Percentiles rank a stretch among this genome's conserved stretches.
Evolutionary conservation across 1,139 yeast species (phyloP).

Genomic region (Waltiozyma sp.): DNA sequence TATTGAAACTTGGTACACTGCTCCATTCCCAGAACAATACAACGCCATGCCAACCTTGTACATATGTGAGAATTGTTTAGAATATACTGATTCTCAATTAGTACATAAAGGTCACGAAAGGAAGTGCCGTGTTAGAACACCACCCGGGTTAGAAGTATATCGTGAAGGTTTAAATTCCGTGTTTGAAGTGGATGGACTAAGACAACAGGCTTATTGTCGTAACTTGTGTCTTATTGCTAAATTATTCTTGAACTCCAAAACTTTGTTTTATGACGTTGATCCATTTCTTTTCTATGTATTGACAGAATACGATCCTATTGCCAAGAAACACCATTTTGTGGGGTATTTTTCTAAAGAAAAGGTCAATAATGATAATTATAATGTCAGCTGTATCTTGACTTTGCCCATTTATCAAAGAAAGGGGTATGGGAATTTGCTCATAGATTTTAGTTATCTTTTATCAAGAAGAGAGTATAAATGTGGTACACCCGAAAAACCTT

Average conservation of each 20-base stretch:
- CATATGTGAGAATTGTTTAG: constrained; percentile 78
- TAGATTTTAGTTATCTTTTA: constrained; percentile 79
- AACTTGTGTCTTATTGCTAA: constrained; percentile 84
- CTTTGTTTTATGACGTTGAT: constrained; percentile 88
- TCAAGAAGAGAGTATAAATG: constrained; percentile 62
- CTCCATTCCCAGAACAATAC: constrained; percentile 89
- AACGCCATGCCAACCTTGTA: constrained; percentile 51
- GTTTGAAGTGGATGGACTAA: constrained; percentile 90
- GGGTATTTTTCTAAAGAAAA: constrained; percentile 94
- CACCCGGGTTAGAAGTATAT: constrained; percentile 90
- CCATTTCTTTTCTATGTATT: constrained; percentile 85
- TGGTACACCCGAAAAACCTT: constrained; percentile 94
- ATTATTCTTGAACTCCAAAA: constrained; percentile 79
- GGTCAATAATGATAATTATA: constrained; percentile 60
- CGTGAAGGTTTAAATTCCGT: constrained; percentile 56
- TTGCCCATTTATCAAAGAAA: constrained; percentile 79
- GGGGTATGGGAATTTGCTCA: constrained; percentile 83
- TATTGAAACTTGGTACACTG: constrained; percentile 84
- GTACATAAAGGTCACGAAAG: constrained; percentile 58
- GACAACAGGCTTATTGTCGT: constrained; percentile 74
- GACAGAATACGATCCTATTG: constrained; percentile 49
- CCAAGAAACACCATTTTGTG: constrained; percentile 60
- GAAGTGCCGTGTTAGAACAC: constrained; percentile 60
- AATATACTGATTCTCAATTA: constrained; percentile 65
- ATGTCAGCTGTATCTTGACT: constrained; percentile 83